Base-by-base conservation (phyloP, 2,329 filamentous ascomycete genomes). In the Xylariaceae sp. region DNA sequence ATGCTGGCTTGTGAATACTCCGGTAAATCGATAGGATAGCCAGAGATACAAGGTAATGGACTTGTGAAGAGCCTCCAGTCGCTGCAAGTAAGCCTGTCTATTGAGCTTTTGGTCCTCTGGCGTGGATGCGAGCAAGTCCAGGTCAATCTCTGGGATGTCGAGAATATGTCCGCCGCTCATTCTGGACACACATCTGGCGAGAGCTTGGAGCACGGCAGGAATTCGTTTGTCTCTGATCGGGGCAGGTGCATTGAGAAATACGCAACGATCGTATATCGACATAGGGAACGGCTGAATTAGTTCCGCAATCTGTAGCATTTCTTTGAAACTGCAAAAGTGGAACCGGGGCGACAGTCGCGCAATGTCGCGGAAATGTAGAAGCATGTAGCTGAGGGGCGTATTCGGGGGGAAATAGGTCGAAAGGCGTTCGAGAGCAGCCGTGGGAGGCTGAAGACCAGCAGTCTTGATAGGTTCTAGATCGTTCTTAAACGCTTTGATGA, bases 21-120 rank as follows among this genome's bases (percentile, higher is more conserved):
- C 89, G 2, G 85, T 80, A 73, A 93, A 96, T 5, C 93, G 87
- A 74, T 93, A 97, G 67, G 89, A 93, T 13, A 99, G 80, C 94
- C 94, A 99, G 1, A 96, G 80, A 71, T 97, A 99, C 51, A 92
- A 77, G 50, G 93, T 90, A 44, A 99, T 77, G 34, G 85, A 80
- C 68, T 90, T 89, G 76, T 99, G 94, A 13, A 99, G 79, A 2
- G 77, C 73, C 72, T 99, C 94, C 17, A 97, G 78, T 7, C 79
- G 75, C 57, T 78, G 77, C 9, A 99, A 79, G 65, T 91, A 90
- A 0, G 77, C 72, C 56, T 80, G 75, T 11, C 74, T 72, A 0
- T 72, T 71, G 0, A 74, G 71, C 0, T 75, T 68, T 30, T 68
- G 72, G 6, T 73, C 63, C 1, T 72, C 66, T 30, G 76, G 60